Percentiles rank a stretch among this genome's conserved stretches.
phyloP scores from a whole-genome alignment of 768 basidiomycete genomes.

The Leucocoprinus sp. region DNA sequence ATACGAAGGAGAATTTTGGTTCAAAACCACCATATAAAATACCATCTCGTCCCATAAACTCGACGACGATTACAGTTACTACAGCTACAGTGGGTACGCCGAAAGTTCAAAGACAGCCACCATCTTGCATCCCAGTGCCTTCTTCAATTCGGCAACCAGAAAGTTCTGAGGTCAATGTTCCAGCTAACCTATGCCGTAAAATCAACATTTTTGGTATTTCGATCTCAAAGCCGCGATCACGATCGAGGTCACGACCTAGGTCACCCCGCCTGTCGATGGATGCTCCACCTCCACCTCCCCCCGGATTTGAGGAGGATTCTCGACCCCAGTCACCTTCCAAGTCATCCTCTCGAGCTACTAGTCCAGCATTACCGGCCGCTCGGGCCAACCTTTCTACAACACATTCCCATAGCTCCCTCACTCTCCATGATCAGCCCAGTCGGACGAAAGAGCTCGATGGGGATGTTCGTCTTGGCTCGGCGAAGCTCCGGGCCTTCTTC shows the following conservation, averaged over 20 bases:
- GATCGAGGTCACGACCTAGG: constrained; percentile 23
- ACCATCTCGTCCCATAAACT: constrained; percentile 56
- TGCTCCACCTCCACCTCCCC: constrained; percentile 19
- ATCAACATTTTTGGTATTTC: constrained; percentile 39
- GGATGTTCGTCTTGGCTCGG: constrained; percentile 12
- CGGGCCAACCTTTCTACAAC: constrained; percentile 21
- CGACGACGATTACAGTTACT: constrained; percentile 54
- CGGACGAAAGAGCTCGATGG: not conserved
- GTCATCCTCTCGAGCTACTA: constrained; percentile 20
- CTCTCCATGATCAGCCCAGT: constrained; percentile 17
- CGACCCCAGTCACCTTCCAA: constrained; percentile 19
- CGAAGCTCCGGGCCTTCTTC: constrained; percentile 25
- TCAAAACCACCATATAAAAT: constrained; percentile 43
- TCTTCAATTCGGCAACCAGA: constrained; percentile 7
- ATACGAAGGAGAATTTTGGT: constrained; percentile 13
- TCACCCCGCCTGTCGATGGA: constrained; percentile 17
- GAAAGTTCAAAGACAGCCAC: constrained; percentile 23
- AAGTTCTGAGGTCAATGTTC: constrained; percentile 6
- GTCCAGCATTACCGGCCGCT: constrained; percentile 22
- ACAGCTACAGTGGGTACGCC: constrained; percentile 54
- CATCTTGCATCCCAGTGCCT: constrained; percentile 23
- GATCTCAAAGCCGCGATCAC: constrained; percentile 23
- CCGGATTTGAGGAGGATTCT: constrained; percentile 18
- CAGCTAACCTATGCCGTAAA: constrained; percentile 26
- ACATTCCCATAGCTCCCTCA: constrained; percentile 21